Evolutionary conservation across 2,329 filamentous ascomycete species (phyloP), one percentile per base, ranked within the genome.

Genomic region (Clarireedia hainanense): DNA sequence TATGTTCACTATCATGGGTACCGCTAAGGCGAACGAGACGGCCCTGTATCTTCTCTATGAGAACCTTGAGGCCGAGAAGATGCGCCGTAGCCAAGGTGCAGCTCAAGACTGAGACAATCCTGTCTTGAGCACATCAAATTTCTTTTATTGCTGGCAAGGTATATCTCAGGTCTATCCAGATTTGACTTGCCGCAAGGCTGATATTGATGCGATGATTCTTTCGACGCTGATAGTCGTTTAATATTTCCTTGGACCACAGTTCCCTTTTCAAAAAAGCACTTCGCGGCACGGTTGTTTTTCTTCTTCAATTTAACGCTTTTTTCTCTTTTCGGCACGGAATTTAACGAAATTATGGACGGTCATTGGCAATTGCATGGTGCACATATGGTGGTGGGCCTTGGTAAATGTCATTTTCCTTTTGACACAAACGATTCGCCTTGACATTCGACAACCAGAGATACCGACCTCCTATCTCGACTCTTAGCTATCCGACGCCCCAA

Each of bases 1-100:
- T 68, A 99, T 99, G 94, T 99, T 99, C 77, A 99, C 94, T 69
- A 99, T 99, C 71, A 96, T 95, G 81, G 94, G 94, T 64, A 95
- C 89, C 59, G 86, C 89, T 58, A 87, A 86, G 74, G 90, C 91
- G 62, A 99, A 99, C 68, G 94, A 99, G 75, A 92, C 91, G 65
- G 94, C 94, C 4, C 80, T 99, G 27, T 96, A 96, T 74, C 84
- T 99, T 53, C 79, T 99, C 61, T 99, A 99, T 72, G 94, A 99
- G 80, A 99, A 99, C 74, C 83, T 99, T 51, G 94, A 99, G 76
- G 92, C 91, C 15, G 94, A 99, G 79, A 99, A 99, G 83, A 95
- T 95, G 85, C 90, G 94, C 67, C 89, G 94, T 71, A 95, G 90
- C 78, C 88, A 95, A 75, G 81, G 84, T 55, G 77, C 59, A 52